phyloP scores from a whole-genome alignment of 805 yeast genomes.

The Candida insectalens region DNA sequence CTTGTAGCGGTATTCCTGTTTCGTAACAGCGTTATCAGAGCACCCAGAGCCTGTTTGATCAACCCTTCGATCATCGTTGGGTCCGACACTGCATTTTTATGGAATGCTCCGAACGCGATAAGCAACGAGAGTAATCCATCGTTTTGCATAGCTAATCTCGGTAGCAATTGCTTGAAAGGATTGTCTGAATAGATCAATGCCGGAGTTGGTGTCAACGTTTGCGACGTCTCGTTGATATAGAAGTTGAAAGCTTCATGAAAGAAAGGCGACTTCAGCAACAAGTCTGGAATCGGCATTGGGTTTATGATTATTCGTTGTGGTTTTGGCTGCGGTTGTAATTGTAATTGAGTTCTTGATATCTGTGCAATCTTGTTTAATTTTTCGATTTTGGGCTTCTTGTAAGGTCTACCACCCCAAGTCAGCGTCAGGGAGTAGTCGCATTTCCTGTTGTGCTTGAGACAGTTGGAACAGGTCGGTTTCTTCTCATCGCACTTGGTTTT shows the following conservation, averaged over 20 bases:
- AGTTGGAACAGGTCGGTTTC: conserved; percentile 53
- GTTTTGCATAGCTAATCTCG: conserved; percentile 55
- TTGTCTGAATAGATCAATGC: conserved; percentile 48
- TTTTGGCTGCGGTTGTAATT: too few species aligned
- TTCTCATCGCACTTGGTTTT: conserved; percentile 64
- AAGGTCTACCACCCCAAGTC: conserved; percentile 72
- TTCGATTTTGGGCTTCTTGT: conserved; percentile 31
- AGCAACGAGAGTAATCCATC: conserved; percentile 49
- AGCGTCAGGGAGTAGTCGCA: conserved; percentile 61
- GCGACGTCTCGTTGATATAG: conserved; percentile 52
- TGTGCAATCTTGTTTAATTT: conserved; percentile 20
- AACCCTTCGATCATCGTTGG: conserved; percentile 39
- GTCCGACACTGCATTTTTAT: conserved; percentile 24
- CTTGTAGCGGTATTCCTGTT: conserved; percentile 45
- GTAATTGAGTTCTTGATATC: conserved; percentile 11
- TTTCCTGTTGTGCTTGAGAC: conserved; percentile 31
- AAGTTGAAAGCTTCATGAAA: conserved; percentile 55
- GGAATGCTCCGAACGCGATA: conserved; percentile 40
- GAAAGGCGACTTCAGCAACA: conserved; percentile 47
- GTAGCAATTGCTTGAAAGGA: conserved; percentile 58
- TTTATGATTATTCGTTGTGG: too few species aligned
- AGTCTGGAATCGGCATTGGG: conserved; percentile 47
- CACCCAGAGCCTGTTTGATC: conserved; percentile 48
- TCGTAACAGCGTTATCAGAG: conserved; percentile 38
- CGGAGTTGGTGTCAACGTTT: conserved; percentile 58